phyloP scores from a whole-genome alignment of 176 grass and related monocot species.

The Puya raimondii region DNA sequence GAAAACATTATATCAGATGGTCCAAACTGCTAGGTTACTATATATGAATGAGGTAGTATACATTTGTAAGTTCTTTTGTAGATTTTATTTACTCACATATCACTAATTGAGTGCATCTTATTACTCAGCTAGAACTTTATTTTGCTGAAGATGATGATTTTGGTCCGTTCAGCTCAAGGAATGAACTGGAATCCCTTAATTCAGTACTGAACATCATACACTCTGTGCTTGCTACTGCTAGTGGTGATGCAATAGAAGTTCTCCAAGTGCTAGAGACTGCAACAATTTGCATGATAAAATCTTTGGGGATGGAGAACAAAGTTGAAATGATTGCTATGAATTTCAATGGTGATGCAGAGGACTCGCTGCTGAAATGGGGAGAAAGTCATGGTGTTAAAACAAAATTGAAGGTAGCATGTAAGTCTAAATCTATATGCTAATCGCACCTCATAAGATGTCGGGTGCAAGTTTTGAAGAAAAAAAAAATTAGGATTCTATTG shows the following conservation, averaged over 20 bases:
- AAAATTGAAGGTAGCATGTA: conserved; percentile 72
- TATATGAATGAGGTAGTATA: conserved; percentile 70
- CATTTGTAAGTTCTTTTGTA: background rate
- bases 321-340: conserved; percentile 31
- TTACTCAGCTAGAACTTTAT: conserved; percentile 78
- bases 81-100: conserved; percentile 6
- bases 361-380: conserved; percentile 72
- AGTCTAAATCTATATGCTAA: conserved; percentile 24
- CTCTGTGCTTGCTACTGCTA: conserved; percentile 26
- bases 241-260: conserved; percentile 29
- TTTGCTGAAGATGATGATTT: conserved; percentile 54
- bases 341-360: conserved; percentile 34
- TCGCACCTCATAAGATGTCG: background rate
- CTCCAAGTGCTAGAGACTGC: conserved; percentile 32
- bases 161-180: conserved; percentile 69
- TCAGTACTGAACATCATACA: conserved; percentile 38
- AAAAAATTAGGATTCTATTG: background rate
- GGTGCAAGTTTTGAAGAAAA: background rate
- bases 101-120: conserved; percentile 8
- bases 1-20: conserved; percentile 37
- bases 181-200: conserved; percentile 84
- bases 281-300: conserved; percentile 41
- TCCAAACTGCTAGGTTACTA: conserved; percentile 42
- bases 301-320: conserved; percentile 18
- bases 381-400: conserved; percentile 60